Conservation (phyloP, 192 early-diverging fungal species). For the Entophlyctis helioformis region DNA sequence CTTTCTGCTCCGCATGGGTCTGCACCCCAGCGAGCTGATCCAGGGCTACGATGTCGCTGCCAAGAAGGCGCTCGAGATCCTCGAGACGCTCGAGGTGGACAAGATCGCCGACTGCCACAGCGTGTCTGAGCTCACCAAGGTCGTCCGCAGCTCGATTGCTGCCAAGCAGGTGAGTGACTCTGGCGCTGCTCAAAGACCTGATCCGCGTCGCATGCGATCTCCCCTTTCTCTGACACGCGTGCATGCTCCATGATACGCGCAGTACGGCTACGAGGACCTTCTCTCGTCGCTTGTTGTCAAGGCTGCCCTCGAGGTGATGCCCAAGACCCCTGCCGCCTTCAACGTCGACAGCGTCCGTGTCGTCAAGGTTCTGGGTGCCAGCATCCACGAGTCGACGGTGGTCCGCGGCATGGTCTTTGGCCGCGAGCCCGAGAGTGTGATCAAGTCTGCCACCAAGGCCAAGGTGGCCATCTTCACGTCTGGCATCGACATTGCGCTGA, state of each 20-base stretch:
- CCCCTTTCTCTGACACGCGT: no score
- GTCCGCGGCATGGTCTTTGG: slow-evolving; percentile 97
- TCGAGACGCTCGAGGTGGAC: slow-evolving; percentile 65
- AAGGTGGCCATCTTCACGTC: slow-evolving; percentile 93
- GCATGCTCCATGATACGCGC: no score
- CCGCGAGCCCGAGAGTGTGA: slow-evolving; percentile 69
- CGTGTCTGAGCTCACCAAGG: slow-evolving; percentile 56
- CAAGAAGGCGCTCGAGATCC: slow-evolving; percentile 67
- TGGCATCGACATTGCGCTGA: slow-evolving; percentile 82
- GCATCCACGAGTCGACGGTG: slow-evolving; percentile 77
- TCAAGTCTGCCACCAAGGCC: slow-evolving; percentile 62
- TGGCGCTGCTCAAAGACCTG: no score
- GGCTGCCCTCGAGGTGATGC: slow-evolving; percentile 81
- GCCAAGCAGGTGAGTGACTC: slow-evolving; percentile 58
- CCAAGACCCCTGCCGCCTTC: slow-evolving; percentile 74
- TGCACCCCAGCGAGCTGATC: slow-evolving; percentile 89
- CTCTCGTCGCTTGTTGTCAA: slow-evolving; percentile 69
- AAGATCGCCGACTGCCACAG: slow-evolving; percentile 27
- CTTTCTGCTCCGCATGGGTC: slow-evolving; percentile 82
- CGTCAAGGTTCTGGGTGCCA: slow-evolving; percentile 93
- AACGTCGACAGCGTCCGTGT: slow-evolving; percentile 93
- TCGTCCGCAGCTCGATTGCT: slow-evolving; percentile 66
- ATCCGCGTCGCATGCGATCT: no score
- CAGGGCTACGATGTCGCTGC: slow-evolving; percentile 85
- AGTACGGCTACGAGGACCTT: slow-evolving; percentile 90